Evolutionary conservation across 2,329 filamentous ascomycete species (phyloP).

Genomic region (Penicillium sp.): DNA sequence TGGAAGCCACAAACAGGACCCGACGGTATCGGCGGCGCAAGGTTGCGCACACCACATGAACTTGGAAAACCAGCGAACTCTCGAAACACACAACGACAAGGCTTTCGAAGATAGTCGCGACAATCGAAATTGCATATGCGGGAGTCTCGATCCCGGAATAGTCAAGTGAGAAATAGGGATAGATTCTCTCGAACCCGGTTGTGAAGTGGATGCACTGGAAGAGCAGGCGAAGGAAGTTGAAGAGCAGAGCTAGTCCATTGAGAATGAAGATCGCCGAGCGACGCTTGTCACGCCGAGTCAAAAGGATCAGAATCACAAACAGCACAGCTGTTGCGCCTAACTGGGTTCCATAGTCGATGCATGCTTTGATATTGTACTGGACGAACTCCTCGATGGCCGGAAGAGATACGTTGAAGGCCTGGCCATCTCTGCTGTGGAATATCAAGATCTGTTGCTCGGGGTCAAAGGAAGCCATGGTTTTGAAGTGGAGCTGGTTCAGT

Average conservation of each 20-base stretch:
- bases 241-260: slow-evolving; percentile 60
- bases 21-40: slow-evolving; percentile 43
- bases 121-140: slow-evolving; percentile 50
- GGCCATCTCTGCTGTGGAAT: slow-evolving; percentile 48
- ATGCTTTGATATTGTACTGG: slow-evolving; percentile 49
- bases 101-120: slow-evolving; percentile 50
- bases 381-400: slow-evolving; percentile 46
- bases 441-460: slow-evolving; percentile 46
- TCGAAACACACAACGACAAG: slow-evolving; percentile 58
- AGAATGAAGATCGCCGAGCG: slow-evolving; percentile 63
- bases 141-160: slow-evolving; percentile 47
- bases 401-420: slow-evolving; percentile 43
- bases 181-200: slow-evolving; percentile 61
- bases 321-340: slow-evolving; percentile 67
- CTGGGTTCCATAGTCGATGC: slow-evolving; percentile 68
- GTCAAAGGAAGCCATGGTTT: slow-evolving; percentile 10
- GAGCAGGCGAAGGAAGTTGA: slow-evolving; percentile 58
- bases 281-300: slow-evolving; percentile 67
- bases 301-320: slow-evolving; percentile 63
- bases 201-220: slow-evolving; percentile 55
- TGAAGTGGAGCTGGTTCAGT: background rate
- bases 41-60: slow-evolving; percentile 61
- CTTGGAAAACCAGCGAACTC: slow-evolving; percentile 61
- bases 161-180: slow-evolving; percentile 59
- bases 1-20: slow-evolving; percentile 49